These are phyloP conservation scores for Poa annua DNA, from an alignment of 176 grass and related monocot genomes.

Conservation along the genomic window DNA sequence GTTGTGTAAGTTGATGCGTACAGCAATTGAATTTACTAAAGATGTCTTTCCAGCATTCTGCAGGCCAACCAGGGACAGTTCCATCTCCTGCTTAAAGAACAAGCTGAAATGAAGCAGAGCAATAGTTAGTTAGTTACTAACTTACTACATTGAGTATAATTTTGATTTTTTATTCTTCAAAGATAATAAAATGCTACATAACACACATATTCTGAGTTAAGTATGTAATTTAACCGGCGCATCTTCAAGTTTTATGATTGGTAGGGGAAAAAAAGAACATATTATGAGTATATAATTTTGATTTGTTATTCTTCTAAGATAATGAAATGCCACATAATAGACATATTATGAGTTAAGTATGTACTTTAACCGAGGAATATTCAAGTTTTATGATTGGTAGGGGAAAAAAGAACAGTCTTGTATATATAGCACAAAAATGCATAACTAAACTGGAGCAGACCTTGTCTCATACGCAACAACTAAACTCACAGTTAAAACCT, in stretches of 20 bases:
- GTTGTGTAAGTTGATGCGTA: constrained; percentile 47
- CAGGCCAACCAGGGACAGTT: constrained; percentile 89
- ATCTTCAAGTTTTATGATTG: background rate
- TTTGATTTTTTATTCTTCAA: background rate
- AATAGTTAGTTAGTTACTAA: too few relatives aligned
- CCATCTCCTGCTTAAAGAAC: constrained; percentile 99
- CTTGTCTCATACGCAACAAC: background rate
- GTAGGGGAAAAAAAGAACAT: background rate
- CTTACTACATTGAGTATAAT: background rate
- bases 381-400: background rate
- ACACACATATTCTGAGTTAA: too few relatives aligned
- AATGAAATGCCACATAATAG: background rate
- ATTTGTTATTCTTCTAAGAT: background rate
- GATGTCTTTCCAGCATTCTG: constrained; percentile 99
- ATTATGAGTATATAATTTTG: too few relatives aligned
- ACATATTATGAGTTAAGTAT: too few relatives aligned
- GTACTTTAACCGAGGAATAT: background rate
- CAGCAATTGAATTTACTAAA: constrained; percentile 90
- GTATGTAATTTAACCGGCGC: background rate
- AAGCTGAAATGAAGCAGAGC: constrained; percentile 55
- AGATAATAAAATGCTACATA: background rate
- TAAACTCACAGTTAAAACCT: background rate
- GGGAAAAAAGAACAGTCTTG: background rate
- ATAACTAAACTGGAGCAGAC: constrained; percentile 1
- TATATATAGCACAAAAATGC: background rate